Conservation (phyloP, 106 monocot species). For the Platanthera zijinensis region DNA sequence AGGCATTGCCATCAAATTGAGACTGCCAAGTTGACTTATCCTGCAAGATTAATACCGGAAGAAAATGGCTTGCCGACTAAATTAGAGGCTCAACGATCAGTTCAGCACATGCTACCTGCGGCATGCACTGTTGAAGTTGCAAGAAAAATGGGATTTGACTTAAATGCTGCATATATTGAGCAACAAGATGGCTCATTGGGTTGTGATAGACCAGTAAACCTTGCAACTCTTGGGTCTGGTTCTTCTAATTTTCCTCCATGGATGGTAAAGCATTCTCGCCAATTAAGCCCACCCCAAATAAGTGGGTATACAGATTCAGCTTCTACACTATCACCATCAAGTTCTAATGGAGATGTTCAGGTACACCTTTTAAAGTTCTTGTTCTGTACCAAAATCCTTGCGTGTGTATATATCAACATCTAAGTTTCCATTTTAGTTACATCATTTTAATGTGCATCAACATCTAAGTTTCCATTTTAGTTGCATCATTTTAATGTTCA, state of each 20-base stretch:
- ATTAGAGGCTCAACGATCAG: background rate
- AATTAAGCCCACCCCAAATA: conserved; percentile 54
- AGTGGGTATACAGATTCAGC: conserved; percentile 64
- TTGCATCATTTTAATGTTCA: background rate
- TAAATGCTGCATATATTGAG: conserved; percentile 53
- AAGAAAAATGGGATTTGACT: conserved; percentile 56
- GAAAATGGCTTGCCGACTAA: background rate
- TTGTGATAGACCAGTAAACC: conserved; percentile 10
- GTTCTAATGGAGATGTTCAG: conserved; percentile 63
- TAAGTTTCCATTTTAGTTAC: background rate
- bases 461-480: background rate
- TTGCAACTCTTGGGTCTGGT: conserved; percentile 11
- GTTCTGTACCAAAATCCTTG: background rate
- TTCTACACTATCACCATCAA: conserved; percentile 52
- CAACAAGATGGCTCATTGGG: conserved; percentile 16
- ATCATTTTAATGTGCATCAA: background rate
- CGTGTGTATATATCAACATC: background rate
- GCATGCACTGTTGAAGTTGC: conserved; percentile 11
- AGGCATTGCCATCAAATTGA: conserved; percentile 13
- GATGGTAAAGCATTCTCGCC: conserved; percentile 32
- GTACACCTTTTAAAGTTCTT: conserved; percentile 16
- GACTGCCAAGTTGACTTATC: background rate
- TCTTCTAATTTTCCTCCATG: conserved; percentile 23
- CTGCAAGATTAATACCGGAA: background rate
- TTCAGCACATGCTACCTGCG: conserved; percentile 12